Evolutionary conservation across 1,284 basidiomycete genomes (phyloP).

Genomic region (Afroboletus lepidellus): DNA sequence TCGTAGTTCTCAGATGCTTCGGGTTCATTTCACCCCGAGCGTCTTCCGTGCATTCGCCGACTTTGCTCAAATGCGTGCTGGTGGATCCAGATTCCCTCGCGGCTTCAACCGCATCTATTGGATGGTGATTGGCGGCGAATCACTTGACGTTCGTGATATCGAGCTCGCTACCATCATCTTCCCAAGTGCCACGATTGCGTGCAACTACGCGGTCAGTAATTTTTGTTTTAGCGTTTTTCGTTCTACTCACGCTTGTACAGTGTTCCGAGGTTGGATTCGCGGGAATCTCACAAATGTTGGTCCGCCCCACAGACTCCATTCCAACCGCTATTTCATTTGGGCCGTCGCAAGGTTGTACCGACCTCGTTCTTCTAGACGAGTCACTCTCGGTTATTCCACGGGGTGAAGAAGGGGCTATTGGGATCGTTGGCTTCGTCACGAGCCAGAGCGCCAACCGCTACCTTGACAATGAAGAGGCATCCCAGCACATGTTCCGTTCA

Average conservation of each 20-base stretch:
- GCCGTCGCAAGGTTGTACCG: slow-evolving; percentile 25
- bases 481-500: slow-evolving; percentile 27
- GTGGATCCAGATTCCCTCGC: slow-evolving; percentile 12
- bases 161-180: slow-evolving; percentile 22
- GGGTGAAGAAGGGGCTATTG: slow-evolving; percentile 16
- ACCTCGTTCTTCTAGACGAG: slow-evolving; percentile 26
- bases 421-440: slow-evolving; percentile 27
- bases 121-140: slow-evolving; percentile 32
- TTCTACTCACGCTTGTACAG: slow-evolving; percentile 23
- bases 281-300: slow-evolving; percentile 29
- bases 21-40: slow-evolving; percentile 28
- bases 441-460: slow-evolving; percentile 25
- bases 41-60: slow-evolving; percentile 28
- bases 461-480: slow-evolving; percentile 22
- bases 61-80: slow-evolving; percentile 22
- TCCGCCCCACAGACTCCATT: slow-evolving; percentile 21
- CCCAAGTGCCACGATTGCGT: slow-evolving; percentile 26
- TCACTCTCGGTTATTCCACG: slow-evolving; percentile 20
- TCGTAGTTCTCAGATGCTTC: slow-evolving; percentile 22
- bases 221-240: slow-evolving; percentile 17
- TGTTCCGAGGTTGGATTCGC: slow-evolving; percentile 31
- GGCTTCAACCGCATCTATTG: slow-evolving; percentile 28
- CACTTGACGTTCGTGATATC: slow-evolving; percentile 21
- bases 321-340: slow-evolving; percentile 26
- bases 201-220: slow-evolving; percentile 29